Evolutionary conservation across 2,329 filamentous ascomycete species (phyloP).

Genomic region (Podosphaera xanthii): DNA sequence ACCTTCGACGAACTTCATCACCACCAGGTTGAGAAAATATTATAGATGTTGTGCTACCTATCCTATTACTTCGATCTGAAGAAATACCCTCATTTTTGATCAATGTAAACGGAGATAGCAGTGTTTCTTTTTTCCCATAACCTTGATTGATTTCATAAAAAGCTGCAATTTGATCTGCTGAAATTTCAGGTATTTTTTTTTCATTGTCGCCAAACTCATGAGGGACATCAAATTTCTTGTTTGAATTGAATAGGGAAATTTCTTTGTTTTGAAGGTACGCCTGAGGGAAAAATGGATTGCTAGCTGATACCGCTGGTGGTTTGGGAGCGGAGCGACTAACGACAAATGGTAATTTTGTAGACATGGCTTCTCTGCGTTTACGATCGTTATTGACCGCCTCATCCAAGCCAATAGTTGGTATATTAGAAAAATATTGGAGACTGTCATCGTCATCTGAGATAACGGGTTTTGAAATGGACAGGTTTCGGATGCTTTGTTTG

Average conservation of each 20-base stretch:
- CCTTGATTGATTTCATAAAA: not conserved
- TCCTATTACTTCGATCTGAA: slow-evolving; percentile 4
- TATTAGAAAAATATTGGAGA: slow-evolving; percentile 10
- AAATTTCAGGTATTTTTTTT: slow-evolving; percentile 8
- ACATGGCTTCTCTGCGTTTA: slow-evolving; percentile 11
- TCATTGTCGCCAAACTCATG: slow-evolving; percentile 1
- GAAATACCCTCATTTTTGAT: too few relatives aligned
- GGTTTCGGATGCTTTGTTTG: slow-evolving; percentile 10
- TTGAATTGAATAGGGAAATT: too few relatives aligned
- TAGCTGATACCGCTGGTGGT: slow-evolving; percentile 2
- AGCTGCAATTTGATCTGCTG: slow-evolving; percentile 6
- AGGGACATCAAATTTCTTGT: not conserved
- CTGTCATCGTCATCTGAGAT: slow-evolving; percentile 2
- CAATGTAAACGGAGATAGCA: too few relatives aligned
- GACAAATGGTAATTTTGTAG: slow-evolving; percentile 9
- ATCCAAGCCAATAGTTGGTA: slow-evolving; percentile 15
- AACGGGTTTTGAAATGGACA: slow-evolving; percentile 15
- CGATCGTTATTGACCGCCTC: slow-evolving; percentile 14
- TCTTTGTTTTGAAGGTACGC: too few relatives aligned
- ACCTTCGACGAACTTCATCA: slow-evolving; percentile 15
- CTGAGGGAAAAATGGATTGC: slow-evolving; percentile 2
- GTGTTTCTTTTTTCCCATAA: too few relatives aligned
- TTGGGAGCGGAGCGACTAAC: slow-evolving; percentile 9
- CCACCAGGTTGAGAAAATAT: slow-evolving; percentile 12
- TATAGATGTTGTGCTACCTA: slow-evolving; percentile 14